phyloP scores from a whole-genome alignment of 2,329 filamentous ascomycete genomes.

The Fusarium lateritium region DNA sequence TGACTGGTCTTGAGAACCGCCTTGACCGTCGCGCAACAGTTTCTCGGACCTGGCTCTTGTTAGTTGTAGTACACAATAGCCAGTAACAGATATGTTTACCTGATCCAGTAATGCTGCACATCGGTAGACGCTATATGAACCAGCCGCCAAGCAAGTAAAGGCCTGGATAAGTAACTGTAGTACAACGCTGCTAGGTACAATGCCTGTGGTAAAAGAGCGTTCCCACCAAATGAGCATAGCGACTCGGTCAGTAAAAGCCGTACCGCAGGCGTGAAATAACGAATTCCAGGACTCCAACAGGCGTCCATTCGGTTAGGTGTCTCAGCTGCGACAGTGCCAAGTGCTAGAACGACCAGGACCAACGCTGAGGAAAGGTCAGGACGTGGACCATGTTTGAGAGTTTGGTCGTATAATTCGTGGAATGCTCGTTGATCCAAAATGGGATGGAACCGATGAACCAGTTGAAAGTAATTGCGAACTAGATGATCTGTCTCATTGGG shows the following conservation, averaged over 20 bases:
- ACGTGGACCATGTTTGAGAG: slow-evolving; percentile 4
- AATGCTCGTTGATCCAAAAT: slow-evolving; percentile 34
- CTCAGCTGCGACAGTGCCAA: slow-evolving; percentile 30
- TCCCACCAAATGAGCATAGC: slow-evolving; percentile 34
- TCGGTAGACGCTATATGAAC: slow-evolving; percentile 44
- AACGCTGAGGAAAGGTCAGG: slow-evolving; percentile 33
- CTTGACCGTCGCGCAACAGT: slow-evolving; percentile 20
- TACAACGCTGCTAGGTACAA: slow-evolving; percentile 40
- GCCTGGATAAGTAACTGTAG: slow-evolving; percentile 41
- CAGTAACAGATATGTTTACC: not conserved
- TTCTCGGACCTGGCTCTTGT: slow-evolving; percentile 20
- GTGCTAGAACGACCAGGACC: slow-evolving; percentile 26
- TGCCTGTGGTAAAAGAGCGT: slow-evolving; percentile 36
- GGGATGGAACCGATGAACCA: slow-evolving; percentile 38
- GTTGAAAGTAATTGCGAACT: slow-evolving; percentile 28
- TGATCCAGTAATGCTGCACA: slow-evolving; percentile 43
- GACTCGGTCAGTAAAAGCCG: slow-evolving; percentile 31
- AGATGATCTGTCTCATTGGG: slow-evolving; percentile 30
- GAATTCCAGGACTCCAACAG: slow-evolving; percentile 26
- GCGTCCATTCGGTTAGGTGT: slow-evolving; percentile 28
- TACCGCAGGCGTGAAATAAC: slow-evolving; percentile 35
- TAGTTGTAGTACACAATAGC: not conserved
- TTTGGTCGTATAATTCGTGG: slow-evolving; percentile 15
- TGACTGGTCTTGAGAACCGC: slow-evolving; percentile 36
- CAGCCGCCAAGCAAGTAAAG: slow-evolving; percentile 38